Evolutionary conservation across 495 filamentous ascomycete genomes (phyloP).

Genomic region (Podospora australis): DNA sequence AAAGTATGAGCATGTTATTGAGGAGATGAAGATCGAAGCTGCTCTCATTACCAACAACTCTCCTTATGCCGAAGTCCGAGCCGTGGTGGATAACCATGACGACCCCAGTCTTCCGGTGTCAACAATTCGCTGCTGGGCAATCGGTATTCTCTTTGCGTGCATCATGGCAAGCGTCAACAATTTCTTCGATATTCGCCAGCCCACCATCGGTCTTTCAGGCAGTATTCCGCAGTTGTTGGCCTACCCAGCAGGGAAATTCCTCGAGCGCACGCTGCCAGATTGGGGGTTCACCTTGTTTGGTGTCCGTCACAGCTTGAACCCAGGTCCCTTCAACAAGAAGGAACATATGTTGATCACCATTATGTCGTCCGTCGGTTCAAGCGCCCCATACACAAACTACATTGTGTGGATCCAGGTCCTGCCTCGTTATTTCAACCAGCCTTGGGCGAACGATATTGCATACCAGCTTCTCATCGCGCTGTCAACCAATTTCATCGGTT

Average conservation of each 20-base stretch:
- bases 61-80: conserved; percentile 45
- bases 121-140: conserved; percentile 36
- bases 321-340: conserved; percentile 46
- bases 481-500: conserved; percentile 46
- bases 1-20: conserved; percentile 29
- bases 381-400: conserved; percentile 34
- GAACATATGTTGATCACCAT: conserved; percentile 49
- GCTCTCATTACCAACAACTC: conserved; percentile 39
- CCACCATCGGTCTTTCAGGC: conserved; percentile 28
- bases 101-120: conserved; percentile 31
- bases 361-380: conserved; percentile 36
- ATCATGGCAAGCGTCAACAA: conserved; percentile 37
- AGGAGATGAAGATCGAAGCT: conserved; percentile 39
- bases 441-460: conserved; percentile 27
- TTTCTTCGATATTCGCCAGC: conserved; percentile 37
- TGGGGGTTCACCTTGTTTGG: conserved; percentile 33
- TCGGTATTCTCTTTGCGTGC: conserved; percentile 32
- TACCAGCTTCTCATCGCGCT: conserved; percentile 41
- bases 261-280: conserved; percentile 30
- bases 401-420: conserved; percentile 41
- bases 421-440: conserved; percentile 36
- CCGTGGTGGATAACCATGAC: conserved; percentile 44
- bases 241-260: conserved; percentile 32
- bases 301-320: conserved; percentile 36
- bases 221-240: conserved; percentile 36